Evolutionary conservation across 2,329 filamentous ascomycete genomes (phyloP), one percentile per base, ranked within the genome.

Genomic region (Hypoxylon sp.): DNA sequence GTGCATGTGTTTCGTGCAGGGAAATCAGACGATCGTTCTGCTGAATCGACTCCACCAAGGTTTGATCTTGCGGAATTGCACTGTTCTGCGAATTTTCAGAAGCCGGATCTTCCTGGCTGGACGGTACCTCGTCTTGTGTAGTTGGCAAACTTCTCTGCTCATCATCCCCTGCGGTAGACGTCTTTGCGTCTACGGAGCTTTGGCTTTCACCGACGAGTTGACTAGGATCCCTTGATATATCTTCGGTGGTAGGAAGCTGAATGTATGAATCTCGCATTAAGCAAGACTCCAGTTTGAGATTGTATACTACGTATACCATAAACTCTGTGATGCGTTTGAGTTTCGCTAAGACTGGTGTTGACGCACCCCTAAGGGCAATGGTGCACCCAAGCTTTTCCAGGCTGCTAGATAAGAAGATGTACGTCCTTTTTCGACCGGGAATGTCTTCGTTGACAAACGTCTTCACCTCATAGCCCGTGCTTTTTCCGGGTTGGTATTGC

Each of bases 251-350:
- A 1, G 91, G 91, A 15, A 95, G 87, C 55, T 92, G 83, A 11
- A 96, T 88, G 62, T 91, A 96, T 64, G 96, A 92, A 69, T 99
- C 94, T 42, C 90, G 83, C 81, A 99, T 90, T 34, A 99, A 77
- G 62, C 90, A 96, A 1, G 94, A 96, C 72, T 99, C 94, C 9
- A 99, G 80, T 67, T 96, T 96, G 43, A 99, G 78, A 64, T 97
- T 99, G 73, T 99, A 99, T 8, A 97, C 92, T 13, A 99, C 95
- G 63, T 97, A 99, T 26, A 95, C 89, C 93, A 99, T 97, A 67
- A 99, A 97, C 68, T 99, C 94, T 7, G 93, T 94, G 60, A 99
- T 94, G 42, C 86, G 83, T 73, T 99, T 99, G 70, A 99, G 85
- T 62, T 86, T 89, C 1, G 84, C 78, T 12, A 99, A 78, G 0